phyloP scores from a whole-genome alignment of 2,329 filamentous ascomycete species.

The Fusarium nurragi region DNA sequence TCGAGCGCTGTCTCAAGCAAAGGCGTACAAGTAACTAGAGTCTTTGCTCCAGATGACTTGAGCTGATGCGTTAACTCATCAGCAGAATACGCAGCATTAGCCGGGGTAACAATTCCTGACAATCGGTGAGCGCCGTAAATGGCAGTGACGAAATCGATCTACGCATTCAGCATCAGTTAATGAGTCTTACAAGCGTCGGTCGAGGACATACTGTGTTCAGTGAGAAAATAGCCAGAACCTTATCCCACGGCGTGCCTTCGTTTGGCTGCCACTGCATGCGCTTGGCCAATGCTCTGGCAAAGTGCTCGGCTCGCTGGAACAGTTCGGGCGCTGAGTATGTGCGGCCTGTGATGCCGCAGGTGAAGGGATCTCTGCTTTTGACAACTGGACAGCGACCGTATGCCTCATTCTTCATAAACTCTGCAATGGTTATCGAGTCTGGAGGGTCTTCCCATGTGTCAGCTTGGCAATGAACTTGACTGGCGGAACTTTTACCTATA shows the following conservation, averaged over 20 bases:
- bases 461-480: not conserved
- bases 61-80: conserved; percentile 77
- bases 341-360: conserved; percentile 78
- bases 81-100: conserved; percentile 77
- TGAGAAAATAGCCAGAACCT: conserved; percentile 78
- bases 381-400: conserved; percentile 62
- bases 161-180: not conserved
- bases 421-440: conserved; percentile 13
- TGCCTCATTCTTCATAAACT: conserved; percentile 16
- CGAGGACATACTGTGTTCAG: conserved; percentile 71
- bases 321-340: conserved; percentile 71
- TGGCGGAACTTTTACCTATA: not conserved
- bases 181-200: conserved; percentile 2
- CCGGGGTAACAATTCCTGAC: conserved; percentile 75
- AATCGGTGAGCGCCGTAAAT: conserved; percentile 79
- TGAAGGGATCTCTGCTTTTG: conserved; percentile 75
- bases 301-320: conserved; percentile 69
- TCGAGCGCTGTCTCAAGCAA: conserved; percentile 70
- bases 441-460: conserved; percentile 2
- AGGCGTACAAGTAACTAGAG: conserved; percentile 75
- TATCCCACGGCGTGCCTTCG: conserved; percentile 80
- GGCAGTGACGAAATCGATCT: conserved; percentile 79
- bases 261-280: conserved; percentile 75
- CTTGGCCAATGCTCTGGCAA: conserved; percentile 70
- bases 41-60: conserved; percentile 72